These are phyloP conservation scores for Scutellaria galericulata DNA, from an alignment of 257 asterid species.

Conservation along the genomic window DNA sequence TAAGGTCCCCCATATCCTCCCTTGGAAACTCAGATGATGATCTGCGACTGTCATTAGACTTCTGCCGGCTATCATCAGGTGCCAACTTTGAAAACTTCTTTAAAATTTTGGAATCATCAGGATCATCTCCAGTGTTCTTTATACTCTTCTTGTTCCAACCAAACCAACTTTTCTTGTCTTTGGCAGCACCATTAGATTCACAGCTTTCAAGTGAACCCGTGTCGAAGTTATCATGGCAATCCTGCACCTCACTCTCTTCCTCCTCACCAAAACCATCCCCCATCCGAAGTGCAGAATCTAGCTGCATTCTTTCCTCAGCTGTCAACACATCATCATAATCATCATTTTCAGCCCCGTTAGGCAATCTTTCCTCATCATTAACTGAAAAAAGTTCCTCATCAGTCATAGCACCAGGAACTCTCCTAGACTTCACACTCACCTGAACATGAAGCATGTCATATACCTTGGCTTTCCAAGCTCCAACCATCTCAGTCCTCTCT, in stretches of 20 bases:
- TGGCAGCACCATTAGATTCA: constrained; percentile 74
- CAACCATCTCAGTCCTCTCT: constrained; percentile 94
- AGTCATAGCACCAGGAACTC: constrained; percentile 99
- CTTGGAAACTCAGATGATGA: constrained; percentile 67
- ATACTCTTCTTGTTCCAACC: constrained; percentile 85
- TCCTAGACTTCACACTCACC: constrained; percentile 96
- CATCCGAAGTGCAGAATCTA: constrained; percentile 89
- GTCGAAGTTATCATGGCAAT: constrained; percentile 64
- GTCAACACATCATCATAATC: constrained; percentile 85
- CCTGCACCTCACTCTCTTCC: constrained; percentile 74
- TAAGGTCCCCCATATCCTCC: constrained; percentile 74
- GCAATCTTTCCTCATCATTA: constrained; percentile 76
- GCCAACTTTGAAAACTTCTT: constrained; percentile 83
- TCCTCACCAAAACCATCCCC: constrained; percentile 81
- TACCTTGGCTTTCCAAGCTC: constrained; percentile 94
- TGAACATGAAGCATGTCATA: constrained; percentile 95
- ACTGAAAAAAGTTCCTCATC: constrained; percentile 92
- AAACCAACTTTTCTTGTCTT: constrained; percentile 96
- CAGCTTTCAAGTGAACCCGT: constrained; percentile 69
- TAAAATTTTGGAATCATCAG: constrained; percentile 74
- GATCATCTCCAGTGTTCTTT: constrained; percentile 74
- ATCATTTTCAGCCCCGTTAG: constrained; percentile 62
- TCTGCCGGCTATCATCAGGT: constrained; percentile 74
- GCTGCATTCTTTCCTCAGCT: constrained; percentile 92
- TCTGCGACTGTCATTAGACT: constrained; percentile 62